Evolutionary conservation across 768 basidiomycete genomes (phyloP), one percentile per base, ranked within the genome.

Genomic region (Russula foetens): DNA sequence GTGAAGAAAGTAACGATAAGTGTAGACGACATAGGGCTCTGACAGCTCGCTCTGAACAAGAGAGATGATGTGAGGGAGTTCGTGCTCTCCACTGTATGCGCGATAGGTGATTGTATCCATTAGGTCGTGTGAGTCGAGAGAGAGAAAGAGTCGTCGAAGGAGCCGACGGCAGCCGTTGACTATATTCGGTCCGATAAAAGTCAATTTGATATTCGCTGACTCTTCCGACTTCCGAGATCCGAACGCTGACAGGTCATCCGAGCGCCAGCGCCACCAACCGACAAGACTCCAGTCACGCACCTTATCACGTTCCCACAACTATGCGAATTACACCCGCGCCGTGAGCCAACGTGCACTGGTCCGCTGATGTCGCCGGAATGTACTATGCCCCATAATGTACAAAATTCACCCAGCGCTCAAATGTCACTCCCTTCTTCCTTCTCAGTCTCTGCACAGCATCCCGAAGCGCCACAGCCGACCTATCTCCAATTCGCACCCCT

Each of bases 1-100:
- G 70, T 93, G 84, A 7, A 99, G 81, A 72, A 99, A 99, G 72
- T 99, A 98, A 2, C 95, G 87, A 68, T 94, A 98, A 0, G 95
- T 98, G 75, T 96, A 98, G 45, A 92, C 85, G 55, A 96, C 92
- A 74, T 93, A 98, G 45, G 96, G 96, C 73, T 98, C 95, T 66
- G 88, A 92, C 69, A 98, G 84, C 75, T 97, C 94, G 68, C 80
- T 86, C 76, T 95, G 88, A 4, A 96, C 88, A 60, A 98, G 81
- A 21, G 80, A 77, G 83, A 96, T 92, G 69, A 98, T 87, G 65
- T 84, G 83, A 6, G 84, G 84, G 46, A 93, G 79, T 73, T 93
- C 91, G 7, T 80, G 75, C 74, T 92, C 89, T 67, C 89, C 88
- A 53, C 73, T 65, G 71, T 93, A 92, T 66, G 80, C 81, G 65